Base-by-base conservation (phyloP, 1,284 basidiomycete species). In the Leccinum pachyderme region DNA sequence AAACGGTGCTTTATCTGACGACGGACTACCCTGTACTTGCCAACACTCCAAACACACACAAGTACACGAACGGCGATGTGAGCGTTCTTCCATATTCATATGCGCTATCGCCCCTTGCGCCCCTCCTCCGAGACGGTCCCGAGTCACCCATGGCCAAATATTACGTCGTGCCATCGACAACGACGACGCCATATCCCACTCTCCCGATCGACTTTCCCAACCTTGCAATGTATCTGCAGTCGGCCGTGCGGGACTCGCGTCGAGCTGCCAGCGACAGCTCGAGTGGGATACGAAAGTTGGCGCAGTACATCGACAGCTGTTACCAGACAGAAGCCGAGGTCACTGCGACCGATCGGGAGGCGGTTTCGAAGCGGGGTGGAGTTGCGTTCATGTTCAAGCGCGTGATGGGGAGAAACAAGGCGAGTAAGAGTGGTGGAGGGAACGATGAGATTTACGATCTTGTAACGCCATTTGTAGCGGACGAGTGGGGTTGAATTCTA, bases 381-480 rank as follows among this genome's bases (percentile, higher is more conserved):
- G 75, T 79, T 53, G 77, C 76, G 45, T 78, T 72, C 39, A 71
- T 87, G 57, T 75, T 87, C 60, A 83, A 82, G 66, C 78, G 81
- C 41, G 78, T 87, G 24, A 82, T 88, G 12, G 81, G 83, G 28
- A 76, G 81, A 48, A 75, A 77, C 59, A 80, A 71, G 59, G 72
- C 73, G 52, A 74, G 77, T 56, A 79, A 70, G 59, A 72, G 63
- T 62, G 72, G 74, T 49, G 72, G 76, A 60, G 78, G 77, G 59
- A 91, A 91, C 63, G 86, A 87, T 61, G 87, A 90, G 57, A 84
- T 83, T 12, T 91, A 84, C 59, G 86, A 89, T 49, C 77, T 90
- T 15, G 87, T 91, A 52, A 91, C 89, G 28, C 89, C 89, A 1
- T 91, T 91, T 68, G 78, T 83, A n/a, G 69, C 80, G n/a, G 80